Evolutionary conservation across 257 asterid genomes (phyloP).

Genomic region (Eustoma russellianum): DNA sequence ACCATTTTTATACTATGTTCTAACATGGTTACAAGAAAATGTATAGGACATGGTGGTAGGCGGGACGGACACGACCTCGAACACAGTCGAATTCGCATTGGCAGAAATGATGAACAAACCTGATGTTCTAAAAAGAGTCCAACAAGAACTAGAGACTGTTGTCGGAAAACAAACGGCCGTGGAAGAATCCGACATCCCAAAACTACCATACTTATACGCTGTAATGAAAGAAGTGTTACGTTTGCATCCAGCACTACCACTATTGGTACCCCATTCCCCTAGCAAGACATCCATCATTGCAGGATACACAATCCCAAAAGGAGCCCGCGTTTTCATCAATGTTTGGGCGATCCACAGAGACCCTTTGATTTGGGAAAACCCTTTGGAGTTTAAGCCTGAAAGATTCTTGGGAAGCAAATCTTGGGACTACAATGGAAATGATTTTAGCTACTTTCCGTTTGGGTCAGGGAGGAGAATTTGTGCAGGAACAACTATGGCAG

Average conservation of each 20-base stretch:
- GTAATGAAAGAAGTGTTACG: conserved; percentile 50
- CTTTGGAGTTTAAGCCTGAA: conserved; percentile 39
- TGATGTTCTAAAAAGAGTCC: conserved; percentile 26
- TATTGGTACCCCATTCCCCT: conserved; percentile 63
- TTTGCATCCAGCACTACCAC: conserved; percentile 57
- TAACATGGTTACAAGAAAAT: background rate
- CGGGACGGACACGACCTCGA: conserved; percentile 74
- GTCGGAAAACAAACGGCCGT: conserved; percentile 33
- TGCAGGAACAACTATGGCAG: conserved; percentile 55
- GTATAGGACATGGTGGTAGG: conserved; percentile 66
- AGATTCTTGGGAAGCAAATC: conserved; percentile 25
- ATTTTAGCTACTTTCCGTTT: conserved; percentile 49
- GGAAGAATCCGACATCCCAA: conserved; percentile 44
- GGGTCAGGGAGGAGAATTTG: conserved; percentile 69
- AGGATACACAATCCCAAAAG: conserved; percentile 43
- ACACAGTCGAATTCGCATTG: conserved; percentile 49
- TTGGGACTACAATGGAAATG: conserved; percentile 45
- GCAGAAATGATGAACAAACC: conserved; percentile 65
- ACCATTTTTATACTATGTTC: too few species aligned
- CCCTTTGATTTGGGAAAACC: conserved; percentile 38
- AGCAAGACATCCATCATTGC: conserved; percentile 34
- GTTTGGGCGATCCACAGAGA: conserved; percentile 69
- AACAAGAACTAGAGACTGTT: conserved; percentile 39
- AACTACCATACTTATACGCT: conserved; percentile 42
- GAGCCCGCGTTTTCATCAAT: conserved; percentile 49